Percentiles rank a stretch among this genome's conserved stretches.
Evolutionary conservation across 2,329 filamentous ascomycete species (phyloP).

Genomic region (Thelonectria blattea): DNA sequence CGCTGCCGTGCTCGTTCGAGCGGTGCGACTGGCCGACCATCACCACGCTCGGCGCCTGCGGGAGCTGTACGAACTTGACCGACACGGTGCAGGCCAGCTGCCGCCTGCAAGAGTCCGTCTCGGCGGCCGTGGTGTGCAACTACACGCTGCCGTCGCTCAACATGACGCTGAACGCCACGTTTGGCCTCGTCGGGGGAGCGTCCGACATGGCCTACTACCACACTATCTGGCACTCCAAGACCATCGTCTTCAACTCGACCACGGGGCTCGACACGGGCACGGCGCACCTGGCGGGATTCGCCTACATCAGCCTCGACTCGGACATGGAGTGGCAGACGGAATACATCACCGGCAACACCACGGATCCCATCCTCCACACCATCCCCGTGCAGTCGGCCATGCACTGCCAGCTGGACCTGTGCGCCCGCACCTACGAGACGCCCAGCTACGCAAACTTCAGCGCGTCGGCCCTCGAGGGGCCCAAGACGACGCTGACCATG

Average conservation of each 20-base stretch:
- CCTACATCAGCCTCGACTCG: background rate
- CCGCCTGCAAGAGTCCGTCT: background rate
- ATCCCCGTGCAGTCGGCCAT: background rate
- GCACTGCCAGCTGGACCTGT: background rate
- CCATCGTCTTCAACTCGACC: background rate
- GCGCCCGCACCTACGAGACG: background rate
- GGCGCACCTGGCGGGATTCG: background rate
- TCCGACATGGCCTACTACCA: background rate
- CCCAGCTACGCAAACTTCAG: conserved; percentile 2
- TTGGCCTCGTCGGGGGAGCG: background rate
- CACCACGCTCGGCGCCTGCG: conserved; percentile 1
- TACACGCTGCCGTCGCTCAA: background rate
- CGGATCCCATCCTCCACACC: background rate
- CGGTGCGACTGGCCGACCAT: conserved; percentile 8
- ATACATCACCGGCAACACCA: background rate
- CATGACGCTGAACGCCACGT: background rate
- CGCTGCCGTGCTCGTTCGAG: background rate
- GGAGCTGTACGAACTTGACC: background rate
- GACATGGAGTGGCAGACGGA: background rate
- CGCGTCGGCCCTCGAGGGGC: background rate
- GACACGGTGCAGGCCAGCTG: background rate
- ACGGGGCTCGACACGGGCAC: background rate
- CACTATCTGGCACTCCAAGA: background rate
- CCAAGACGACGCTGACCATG: background rate
- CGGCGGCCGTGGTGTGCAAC: background rate